Percentiles rank a stretch among this genome's conserved stretches.
These are phyloP conservation scores for Phytophthora brassicae DNA, from an alignment of 352 stramenopile species.

Conservation along the genomic window DNA sequence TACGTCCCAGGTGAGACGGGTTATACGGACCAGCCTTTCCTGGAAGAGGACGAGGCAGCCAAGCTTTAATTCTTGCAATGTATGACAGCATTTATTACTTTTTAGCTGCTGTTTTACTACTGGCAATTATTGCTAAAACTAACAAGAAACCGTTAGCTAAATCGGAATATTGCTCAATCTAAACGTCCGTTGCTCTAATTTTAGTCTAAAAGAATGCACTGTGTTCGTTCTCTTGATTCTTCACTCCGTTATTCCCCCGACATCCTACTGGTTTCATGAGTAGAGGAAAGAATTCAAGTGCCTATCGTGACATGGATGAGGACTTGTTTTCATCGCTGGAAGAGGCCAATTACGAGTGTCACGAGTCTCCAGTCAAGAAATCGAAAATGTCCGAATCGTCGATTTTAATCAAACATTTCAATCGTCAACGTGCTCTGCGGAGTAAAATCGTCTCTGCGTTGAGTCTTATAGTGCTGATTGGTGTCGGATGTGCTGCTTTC, in stretches of 20 bases:
- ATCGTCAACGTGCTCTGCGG: constrained; percentile 16
- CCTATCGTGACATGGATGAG: constrained; percentile 36
- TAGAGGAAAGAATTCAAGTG: constrained; percentile 11
- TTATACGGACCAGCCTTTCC: constrained; percentile 46
- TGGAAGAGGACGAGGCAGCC: constrained; percentile 15
- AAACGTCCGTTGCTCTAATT: background rate
- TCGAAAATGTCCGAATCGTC: constrained; percentile 22
- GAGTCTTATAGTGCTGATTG: constrained; percentile 17
- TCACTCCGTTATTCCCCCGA: constrained; percentile 8
- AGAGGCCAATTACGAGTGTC: constrained; percentile 29
- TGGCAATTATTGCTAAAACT: background rate
- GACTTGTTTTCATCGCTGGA: constrained; percentile 33
- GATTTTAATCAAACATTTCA: constrained; percentile 28
- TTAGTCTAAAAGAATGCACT: background rate
- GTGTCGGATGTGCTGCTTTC: constrained; percentile 13
- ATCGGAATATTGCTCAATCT: background rate
- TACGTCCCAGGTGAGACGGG: constrained; percentile 36
- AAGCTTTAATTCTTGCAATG: constrained; percentile 8
- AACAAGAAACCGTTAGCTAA: constrained; percentile 16
- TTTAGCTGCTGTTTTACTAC: too few species aligned
- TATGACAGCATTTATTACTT: background rate
- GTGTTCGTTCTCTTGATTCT: too few species aligned
- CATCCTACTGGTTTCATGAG: constrained; percentile 3
- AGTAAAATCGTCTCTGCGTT: constrained; percentile 24
- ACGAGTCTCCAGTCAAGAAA: constrained; percentile 22